Conservation (phyloP, 2,329 filamentous ascomycete genomes). For the Pseudogymnoascus destructans region DNA sequence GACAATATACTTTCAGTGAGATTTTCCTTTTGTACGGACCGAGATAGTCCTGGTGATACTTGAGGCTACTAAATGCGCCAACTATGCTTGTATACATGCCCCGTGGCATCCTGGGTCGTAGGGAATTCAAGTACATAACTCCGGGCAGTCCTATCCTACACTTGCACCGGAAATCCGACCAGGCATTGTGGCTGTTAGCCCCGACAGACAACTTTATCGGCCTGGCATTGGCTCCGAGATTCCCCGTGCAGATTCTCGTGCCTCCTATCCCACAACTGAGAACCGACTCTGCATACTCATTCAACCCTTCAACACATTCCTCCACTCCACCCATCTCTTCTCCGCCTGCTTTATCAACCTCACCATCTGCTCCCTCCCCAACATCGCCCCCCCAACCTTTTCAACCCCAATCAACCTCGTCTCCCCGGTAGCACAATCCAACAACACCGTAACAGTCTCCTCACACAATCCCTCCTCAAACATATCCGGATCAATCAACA, state of each 20-base stretch:
- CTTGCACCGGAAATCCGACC: background rate
- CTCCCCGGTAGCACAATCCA: constrained; percentile 42
- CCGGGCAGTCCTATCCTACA: background rate
- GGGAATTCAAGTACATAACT: background rate
- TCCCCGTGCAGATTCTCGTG: background rate
- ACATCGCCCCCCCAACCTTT: constrained; percentile 65
- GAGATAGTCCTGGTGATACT: background rate
- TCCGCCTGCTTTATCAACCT: constrained; percentile 46
- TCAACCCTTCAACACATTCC: constrained; percentile 9
- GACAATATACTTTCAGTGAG: background rate
- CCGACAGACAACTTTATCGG: background rate
- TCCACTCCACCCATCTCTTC: constrained; percentile 47
- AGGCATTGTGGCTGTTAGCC: background rate
- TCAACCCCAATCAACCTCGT: constrained; percentile 58
- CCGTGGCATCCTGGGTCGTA: background rate
- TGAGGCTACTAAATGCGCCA: background rate
- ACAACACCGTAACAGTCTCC: constrained; percentile 70
- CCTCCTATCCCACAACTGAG: background rate
- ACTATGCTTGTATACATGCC: background rate
- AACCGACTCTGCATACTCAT: background rate
- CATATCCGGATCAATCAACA: constrained; percentile 76
- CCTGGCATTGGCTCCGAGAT: background rate
- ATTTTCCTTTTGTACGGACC: background rate
- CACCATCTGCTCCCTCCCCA: constrained; percentile 51
- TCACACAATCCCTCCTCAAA: constrained; percentile 78